These are phyloP conservation scores for Symbiodinium natans DNA, from an alignment of 73 alveolate species.

Conservation along the genomic window DNA sequence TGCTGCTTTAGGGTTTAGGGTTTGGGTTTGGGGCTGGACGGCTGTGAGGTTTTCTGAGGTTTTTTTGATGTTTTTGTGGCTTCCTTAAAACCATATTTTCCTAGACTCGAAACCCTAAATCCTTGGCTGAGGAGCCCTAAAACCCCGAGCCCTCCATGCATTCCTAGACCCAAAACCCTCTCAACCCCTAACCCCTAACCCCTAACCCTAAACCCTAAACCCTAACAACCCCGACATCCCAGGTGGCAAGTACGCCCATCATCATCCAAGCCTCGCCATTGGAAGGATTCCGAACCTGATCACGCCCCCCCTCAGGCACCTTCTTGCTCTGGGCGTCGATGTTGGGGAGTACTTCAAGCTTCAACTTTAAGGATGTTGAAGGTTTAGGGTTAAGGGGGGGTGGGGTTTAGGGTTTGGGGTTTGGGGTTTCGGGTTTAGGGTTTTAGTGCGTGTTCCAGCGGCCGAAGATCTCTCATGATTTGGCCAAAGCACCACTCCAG, in stretches of 20 bases:
- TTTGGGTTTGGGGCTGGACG: not conserved
- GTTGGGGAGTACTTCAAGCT: no score
- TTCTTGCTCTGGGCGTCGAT: no score
- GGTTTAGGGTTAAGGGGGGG: no score
- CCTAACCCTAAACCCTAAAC: not conserved
- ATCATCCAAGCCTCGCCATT: constrained; percentile 85
- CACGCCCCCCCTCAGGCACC: not conserved
- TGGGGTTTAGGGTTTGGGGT: no score
- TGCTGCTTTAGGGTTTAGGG: not conserved
- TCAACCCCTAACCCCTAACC: not conserved
- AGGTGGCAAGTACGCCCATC: constrained; percentile 61
- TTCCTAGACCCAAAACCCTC: not conserved
- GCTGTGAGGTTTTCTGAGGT: not conserved
- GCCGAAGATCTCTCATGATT: no score
- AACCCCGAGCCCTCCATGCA: not conserved
- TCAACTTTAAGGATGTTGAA: no score
- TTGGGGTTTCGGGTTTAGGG: no score
- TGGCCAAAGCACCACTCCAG: no score
- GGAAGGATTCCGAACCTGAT: constrained; percentile 44
- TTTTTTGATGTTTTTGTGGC: not conserved
- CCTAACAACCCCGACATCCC: not conserved
- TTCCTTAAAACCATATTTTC: not conserved
- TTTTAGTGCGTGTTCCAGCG: no score
- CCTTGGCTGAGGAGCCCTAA: not conserved
- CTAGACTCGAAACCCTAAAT: not conserved